Evolutionary conservation across 495 filamentous ascomycete species (phyloP).

Genomic region (Margaritispora aquatica): DNA sequence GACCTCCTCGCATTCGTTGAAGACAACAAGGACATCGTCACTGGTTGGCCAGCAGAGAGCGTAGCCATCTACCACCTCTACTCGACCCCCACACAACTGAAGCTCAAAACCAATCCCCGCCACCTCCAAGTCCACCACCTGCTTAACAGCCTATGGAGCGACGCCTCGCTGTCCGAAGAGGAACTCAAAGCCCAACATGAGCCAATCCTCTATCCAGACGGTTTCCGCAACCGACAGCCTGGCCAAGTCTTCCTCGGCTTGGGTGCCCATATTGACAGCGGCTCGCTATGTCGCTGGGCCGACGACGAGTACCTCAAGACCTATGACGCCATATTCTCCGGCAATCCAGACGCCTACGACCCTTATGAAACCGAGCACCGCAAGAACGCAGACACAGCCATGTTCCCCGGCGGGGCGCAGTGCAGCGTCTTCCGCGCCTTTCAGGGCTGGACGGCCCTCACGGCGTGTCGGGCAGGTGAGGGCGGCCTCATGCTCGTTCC

Average conservation of each 20-base stretch:
- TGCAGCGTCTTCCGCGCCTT: constrained; percentile 16
- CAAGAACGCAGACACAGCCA: constrained; percentile 10
- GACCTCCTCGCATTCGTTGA: constrained; percentile 8
- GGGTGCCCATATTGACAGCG: constrained; percentile 16
- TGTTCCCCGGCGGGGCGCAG: constrained; percentile 15
- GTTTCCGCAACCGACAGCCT: constrained; percentile 15
- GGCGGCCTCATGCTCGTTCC: constrained; percentile 17
- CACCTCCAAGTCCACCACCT: constrained; percentile 15
- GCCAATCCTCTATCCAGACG: constrained; percentile 21
- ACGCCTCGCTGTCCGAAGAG: background rate
- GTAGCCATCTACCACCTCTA: constrained; percentile 18
- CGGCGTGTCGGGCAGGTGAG: constrained; percentile 4
- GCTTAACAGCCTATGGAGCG: constrained; percentile 14
- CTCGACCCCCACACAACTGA: constrained; percentile 18
- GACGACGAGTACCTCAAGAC: constrained; percentile 14
- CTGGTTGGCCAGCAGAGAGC: constrained; percentile 19
- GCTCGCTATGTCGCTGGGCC: constrained; percentile 18
- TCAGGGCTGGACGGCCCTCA: constrained; percentile 25
- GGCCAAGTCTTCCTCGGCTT: constrained; percentile 14
- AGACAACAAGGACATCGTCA: constrained; percentile 12
- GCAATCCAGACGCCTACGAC: constrained; percentile 15
- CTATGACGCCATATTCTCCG: constrained; percentile 17
- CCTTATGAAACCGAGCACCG: constrained; percentile 13
- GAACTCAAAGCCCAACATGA: background rate
- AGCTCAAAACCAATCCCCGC: constrained; percentile 17